phyloP scores from a whole-genome alignment of 2,329 filamentous ascomycete species.

The Paecilomyces sp. region DNA sequence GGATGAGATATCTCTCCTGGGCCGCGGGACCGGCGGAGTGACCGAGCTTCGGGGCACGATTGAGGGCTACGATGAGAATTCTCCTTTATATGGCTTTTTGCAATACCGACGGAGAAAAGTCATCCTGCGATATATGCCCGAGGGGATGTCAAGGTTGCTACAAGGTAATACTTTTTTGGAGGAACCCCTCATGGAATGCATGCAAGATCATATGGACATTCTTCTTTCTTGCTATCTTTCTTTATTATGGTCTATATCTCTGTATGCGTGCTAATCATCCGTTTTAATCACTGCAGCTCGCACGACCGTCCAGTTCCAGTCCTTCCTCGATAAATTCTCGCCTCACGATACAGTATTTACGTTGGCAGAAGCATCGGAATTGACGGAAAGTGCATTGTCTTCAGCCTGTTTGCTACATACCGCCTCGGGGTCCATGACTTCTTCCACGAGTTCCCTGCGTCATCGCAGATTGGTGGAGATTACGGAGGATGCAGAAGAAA shows the following conservation, averaged over 20 bases:
- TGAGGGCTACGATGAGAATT: slow-evolving; percentile 70
- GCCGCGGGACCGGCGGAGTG: slow-evolving; percentile 71
- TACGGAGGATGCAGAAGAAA: slow-evolving; percentile 84
- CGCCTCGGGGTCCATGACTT: slow-evolving; percentile 76
- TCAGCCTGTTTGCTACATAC: slow-evolving; percentile 85
- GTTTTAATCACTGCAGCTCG: slow-evolving; percentile 54
- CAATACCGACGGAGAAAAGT: slow-evolving; percentile 86
- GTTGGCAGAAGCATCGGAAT: slow-evolving; percentile 65
- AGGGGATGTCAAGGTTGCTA: slow-evolving; percentile 80
- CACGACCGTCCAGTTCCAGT: slow-evolving; percentile 63
- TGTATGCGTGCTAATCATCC: not conserved
- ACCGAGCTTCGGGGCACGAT: slow-evolving; percentile 75
- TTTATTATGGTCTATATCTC: not conserved
- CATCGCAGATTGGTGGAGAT: slow-evolving; percentile 80
- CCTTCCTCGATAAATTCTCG: slow-evolving; percentile 60
- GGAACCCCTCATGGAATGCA: slow-evolving; percentile 17
- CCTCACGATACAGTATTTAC: slow-evolving; percentile 82
- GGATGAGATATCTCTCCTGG: slow-evolving; percentile 77
- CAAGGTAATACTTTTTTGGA: slow-evolving; percentile 57
- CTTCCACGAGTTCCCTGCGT: slow-evolving; percentile 72
- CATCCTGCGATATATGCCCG: slow-evolving; percentile 85
- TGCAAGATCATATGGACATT: not conserved
- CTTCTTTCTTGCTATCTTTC: not conserved
- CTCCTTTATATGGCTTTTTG: slow-evolving; percentile 86
- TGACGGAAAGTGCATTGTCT: slow-evolving; percentile 82